Percentiles rank a stretch among this genome's conserved stretches.
Evolutionary conservation across 768 basidiomycete genomes (phyloP).

Genomic region (Phlebiopsis flavidoalba): DNA sequence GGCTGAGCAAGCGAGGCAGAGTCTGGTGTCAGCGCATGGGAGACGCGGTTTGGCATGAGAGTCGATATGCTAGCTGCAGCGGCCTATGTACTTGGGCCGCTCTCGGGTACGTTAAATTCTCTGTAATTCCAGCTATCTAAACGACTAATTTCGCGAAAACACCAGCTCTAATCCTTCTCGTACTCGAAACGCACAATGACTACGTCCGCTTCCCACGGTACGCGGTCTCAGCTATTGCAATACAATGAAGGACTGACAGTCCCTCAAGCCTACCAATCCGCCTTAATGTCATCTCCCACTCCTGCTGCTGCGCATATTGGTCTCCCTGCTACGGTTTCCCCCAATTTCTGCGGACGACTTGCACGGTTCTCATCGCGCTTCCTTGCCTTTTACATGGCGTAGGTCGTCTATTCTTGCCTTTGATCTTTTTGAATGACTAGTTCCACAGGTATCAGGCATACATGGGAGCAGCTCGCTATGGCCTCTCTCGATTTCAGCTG

Average conservation of each 20-base stretch:
- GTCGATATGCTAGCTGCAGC: constrained; percentile 63
- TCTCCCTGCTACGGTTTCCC: constrained; percentile 50
- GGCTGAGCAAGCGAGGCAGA: constrained; percentile 34
- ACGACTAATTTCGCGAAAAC: neutral
- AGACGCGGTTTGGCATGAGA: constrained; percentile 61
- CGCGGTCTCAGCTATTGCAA: constrained; percentile 12
- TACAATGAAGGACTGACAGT: neutral
- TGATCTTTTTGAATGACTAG: neutral
- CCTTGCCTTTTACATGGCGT: constrained; percentile 53
- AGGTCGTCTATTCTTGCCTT: constrained; percentile 21
- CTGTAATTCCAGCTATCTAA: neutral
- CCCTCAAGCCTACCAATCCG: constrained; percentile 69
- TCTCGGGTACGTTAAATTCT: constrained; percentile 46
- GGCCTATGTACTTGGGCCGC: constrained; percentile 63
- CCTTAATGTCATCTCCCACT: constrained; percentile 63
- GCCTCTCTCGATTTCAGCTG: constrained; percentile 52
- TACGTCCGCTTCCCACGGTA: constrained; percentile 77
- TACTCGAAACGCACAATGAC: constrained; percentile 75
- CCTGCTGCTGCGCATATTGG: constrained; percentile 48
- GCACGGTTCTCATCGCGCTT: constrained; percentile 40
- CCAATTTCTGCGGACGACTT: constrained; percentile 43
- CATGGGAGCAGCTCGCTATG: constrained; percentile 44
- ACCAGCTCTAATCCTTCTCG: constrained; percentile 56
- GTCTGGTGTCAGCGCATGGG: constrained; percentile 53
- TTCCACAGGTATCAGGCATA: constrained; percentile 43